Evolutionary conservation across 257 asterid genomes (phyloP).

Genomic region (Lycium ferocissimum): DNA sequence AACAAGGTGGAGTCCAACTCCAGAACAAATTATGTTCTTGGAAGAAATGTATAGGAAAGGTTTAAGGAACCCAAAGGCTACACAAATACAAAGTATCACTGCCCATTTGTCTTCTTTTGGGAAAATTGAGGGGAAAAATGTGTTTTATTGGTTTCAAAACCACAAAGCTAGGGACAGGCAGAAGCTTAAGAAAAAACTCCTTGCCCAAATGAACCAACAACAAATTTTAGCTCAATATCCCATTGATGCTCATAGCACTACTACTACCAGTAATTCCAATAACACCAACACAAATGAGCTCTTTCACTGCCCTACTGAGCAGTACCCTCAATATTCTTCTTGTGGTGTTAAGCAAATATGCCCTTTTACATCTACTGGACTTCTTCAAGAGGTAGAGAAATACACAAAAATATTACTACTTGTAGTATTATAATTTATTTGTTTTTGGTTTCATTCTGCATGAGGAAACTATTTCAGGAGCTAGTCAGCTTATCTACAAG

Average conservation of each 20-base stretch:
- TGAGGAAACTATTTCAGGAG: neutral
- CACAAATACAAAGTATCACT: conserved; percentile 77
- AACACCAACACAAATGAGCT: neutral
- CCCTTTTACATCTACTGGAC: neutral
- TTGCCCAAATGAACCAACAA: conserved; percentile 28
- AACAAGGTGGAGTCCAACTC: conserved; percentile 86
- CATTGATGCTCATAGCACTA: conserved; percentile 17
- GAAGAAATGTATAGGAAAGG: conserved; percentile 78
- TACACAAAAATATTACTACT: neutral
- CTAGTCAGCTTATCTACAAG: neutral
- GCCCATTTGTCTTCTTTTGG: conserved; percentile 69
- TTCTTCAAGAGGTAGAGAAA: conserved; percentile 1
- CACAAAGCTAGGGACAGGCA: conserved; percentile 87
- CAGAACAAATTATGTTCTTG: conserved; percentile 76
- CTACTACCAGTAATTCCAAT: neutral
- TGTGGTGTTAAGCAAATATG: neutral
- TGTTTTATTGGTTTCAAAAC: conserved; percentile 85
- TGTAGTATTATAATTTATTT: too few relatives aligned
- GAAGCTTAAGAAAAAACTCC: conserved; percentile 41
- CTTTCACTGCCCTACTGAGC: neutral
- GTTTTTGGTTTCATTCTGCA: neutral
- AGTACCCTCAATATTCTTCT: neutral
- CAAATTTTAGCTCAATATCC: conserved; percentile 23
- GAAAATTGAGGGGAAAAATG: conserved; percentile 80
- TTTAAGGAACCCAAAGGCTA: conserved; percentile 72